Percentiles rank a stretch among this genome's conserved stretches.
phyloP scores from a whole-genome alignment of 179 eudicot genomes.

The Dionaea muscipula region DNA sequence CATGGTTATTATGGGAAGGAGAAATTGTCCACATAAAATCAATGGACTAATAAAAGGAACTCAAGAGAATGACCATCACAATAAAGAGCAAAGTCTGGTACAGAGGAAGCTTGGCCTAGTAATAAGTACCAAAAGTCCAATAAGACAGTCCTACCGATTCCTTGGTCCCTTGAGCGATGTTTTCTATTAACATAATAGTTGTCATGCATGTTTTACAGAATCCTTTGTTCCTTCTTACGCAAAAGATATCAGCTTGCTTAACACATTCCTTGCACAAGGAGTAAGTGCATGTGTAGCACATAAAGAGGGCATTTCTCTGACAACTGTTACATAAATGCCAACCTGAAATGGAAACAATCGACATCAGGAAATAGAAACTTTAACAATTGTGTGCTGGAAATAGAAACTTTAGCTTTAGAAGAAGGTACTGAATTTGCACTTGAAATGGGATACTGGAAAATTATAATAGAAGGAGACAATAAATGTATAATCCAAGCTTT shows the following conservation, averaged over 20 bases:
- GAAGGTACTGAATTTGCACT: too few relatives aligned
- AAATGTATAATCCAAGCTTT: too few relatives aligned
- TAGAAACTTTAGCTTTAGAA: too few relatives aligned
- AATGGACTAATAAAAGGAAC: too few relatives aligned
- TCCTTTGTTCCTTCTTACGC: constrained; percentile 37
- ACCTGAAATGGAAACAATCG: constrained; percentile 27
- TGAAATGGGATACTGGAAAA: too few relatives aligned
- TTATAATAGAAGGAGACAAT: too few relatives aligned
- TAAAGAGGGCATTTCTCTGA: constrained; percentile 36
- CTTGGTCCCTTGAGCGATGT: constrained; percentile 25
- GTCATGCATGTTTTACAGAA: constrained; percentile 40
- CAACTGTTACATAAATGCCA: constrained; percentile 44
- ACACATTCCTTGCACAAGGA: constrained; percentile 40
- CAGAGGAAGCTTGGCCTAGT: background rate
- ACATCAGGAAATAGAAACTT: background rate
- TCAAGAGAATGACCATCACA: background rate
- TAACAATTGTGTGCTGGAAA: background rate
- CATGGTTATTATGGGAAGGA: too few relatives aligned
- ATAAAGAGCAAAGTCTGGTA: constrained; percentile 1
- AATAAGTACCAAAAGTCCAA: background rate
- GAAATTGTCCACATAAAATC: too few relatives aligned
- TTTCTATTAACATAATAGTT: constrained; percentile 31
- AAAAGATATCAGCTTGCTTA: constrained; percentile 33
- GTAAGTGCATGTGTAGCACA: constrained; percentile 46
- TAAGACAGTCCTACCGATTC: constrained; percentile 25